phyloP scores from a whole-genome alignment of 1,284 basidiomycete species.

The Leccinum solheimii region DNA sequence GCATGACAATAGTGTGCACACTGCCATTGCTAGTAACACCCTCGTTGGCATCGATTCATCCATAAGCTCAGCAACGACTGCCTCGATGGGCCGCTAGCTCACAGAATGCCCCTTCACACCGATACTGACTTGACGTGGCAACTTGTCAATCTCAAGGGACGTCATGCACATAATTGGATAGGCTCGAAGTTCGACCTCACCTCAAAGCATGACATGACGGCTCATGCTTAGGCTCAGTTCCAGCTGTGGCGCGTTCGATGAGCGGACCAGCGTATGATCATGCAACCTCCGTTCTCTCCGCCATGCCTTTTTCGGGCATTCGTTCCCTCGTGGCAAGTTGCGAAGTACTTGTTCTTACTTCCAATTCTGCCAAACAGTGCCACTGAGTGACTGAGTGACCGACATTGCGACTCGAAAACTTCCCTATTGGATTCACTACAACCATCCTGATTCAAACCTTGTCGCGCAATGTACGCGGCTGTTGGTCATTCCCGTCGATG shows the following conservation, averaged over 20 bases:
- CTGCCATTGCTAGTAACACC: background rate
- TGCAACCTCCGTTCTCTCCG: background rate
- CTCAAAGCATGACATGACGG: background rate
- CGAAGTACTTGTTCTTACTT: background rate
- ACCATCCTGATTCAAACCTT: conserved; percentile 4
- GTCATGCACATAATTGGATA: background rate
- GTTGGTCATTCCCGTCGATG: background rate
- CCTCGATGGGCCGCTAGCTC: background rate
- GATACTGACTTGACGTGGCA: conserved; percentile 7
- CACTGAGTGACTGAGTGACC: background rate
- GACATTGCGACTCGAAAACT: background rate
- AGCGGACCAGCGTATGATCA: conserved; percentile 1
- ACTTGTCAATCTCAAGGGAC: conserved; percentile 1
- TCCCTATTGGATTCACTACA: background rate
- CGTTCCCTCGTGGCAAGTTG: background rate
- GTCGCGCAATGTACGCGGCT: background rate
- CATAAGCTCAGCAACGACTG: background rate
- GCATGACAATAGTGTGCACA: background rate
- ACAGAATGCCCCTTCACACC: background rate
- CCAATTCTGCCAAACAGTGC: background rate
- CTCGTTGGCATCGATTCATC: background rate
- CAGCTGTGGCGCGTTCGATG: background rate
- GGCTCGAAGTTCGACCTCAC: background rate
- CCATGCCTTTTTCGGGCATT: conserved; percentile 8
- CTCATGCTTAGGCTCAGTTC: conserved; percentile 7